Evolutionary conservation across 2,329 filamentous ascomycete genomes (phyloP), one percentile per base, ranked within the genome.

Genomic region (Rhinocladiella similis): DNA sequence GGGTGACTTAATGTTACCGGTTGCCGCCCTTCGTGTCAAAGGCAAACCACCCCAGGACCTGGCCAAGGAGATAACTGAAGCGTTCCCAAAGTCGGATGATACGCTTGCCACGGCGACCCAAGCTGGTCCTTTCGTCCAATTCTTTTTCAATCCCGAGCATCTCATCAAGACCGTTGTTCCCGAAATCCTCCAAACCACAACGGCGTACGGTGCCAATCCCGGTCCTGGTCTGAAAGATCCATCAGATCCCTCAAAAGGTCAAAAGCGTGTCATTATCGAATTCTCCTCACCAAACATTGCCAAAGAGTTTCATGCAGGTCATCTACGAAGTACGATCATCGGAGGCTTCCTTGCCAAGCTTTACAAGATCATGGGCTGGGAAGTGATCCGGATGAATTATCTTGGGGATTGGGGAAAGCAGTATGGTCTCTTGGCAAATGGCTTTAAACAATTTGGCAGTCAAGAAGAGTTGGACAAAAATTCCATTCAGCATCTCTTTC

Each of bases 321-420:
- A 87, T 70, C 70, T 87, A 68, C 77, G 84, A 65, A 85, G 82
- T 71, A 87, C 84, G 46, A 86, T 87, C 67, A 86, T 87, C 54
- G 84, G 84, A 61, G 84, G 83, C 54, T 87, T 86, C 71, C 72
- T 87, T 25, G 76, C 82, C 13, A 86, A 87, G 66, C 71, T 87
- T 10, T 83, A 84, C 69, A 78, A 81, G 54, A 75, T 79, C 39
- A 79, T 82, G 61, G 84, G 84, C 51, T 86, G 83, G 82, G 79
- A 86, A 13, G 83, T 86, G 2, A 72, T 81, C 48, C 79, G 81
- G 57, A 82, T 87, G 80, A 87, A 87, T 73, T 87, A 87, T 69
- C 77, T 87, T 3, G 84, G 84, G 59, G 84, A 87, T 67, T 87
- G 84, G 84, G 84, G 84, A 50, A 86, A 86, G 75, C 84, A 87